A percentile compares a stretch with the other conserved stretches of the same genome.
Evolutionary conservation across 1,284 basidiomycete species (phyloP).

Genomic region (Ustilago xerochloae): DNA sequence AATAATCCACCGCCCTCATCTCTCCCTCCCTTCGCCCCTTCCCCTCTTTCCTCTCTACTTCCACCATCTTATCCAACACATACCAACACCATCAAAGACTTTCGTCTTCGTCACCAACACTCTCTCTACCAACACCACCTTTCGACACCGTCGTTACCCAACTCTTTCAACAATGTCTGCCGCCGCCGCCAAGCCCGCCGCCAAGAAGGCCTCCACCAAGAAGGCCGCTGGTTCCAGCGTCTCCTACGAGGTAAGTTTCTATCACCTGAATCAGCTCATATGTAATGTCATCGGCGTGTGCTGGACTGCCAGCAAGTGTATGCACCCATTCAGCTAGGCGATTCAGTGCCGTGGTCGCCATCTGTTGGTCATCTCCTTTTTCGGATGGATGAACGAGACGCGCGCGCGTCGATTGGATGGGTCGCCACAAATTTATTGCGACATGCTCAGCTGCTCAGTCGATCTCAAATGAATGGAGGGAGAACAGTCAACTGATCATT

Average conservation of each 20-base stretch:
- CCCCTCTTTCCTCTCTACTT: slow-evolving; percentile 37
- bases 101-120: slow-evolving; percentile 19
- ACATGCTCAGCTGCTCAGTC: slow-evolving; percentile 14
- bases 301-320: slow-evolving; percentile 7
- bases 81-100: slow-evolving; percentile 14
- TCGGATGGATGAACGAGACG: slow-evolving; percentile 35
- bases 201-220: slow-evolving; percentile 60
- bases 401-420: slow-evolving; percentile 25
- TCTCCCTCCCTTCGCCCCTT: slow-evolving; percentile 10
- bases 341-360: slow-evolving; percentile 4
- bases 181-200: slow-evolving; percentile 53
- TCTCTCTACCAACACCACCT: slow-evolving; percentile 23
- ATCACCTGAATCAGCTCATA: neutral
- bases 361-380: slow-evolving; percentile 7
- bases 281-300: neutral
- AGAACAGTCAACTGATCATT: slow-evolving; percentile 18
- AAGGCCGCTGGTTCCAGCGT: slow-evolving; percentile 47
- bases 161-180: slow-evolving; percentile 45
- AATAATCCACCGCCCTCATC: slow-evolving; percentile 5
- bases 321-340: neutral
- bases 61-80: slow-evolving; percentile 26
- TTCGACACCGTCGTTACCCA: slow-evolving; percentile 36
- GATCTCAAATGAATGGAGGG: neutral
- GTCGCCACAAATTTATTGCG: slow-evolving; percentile 7
- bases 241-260: slow-evolving; percentile 56